These are phyloP conservation scores for Flaveria linearis DNA, from an alignment of 129 eudicot genomes.

Conservation along the genomic window DNA sequence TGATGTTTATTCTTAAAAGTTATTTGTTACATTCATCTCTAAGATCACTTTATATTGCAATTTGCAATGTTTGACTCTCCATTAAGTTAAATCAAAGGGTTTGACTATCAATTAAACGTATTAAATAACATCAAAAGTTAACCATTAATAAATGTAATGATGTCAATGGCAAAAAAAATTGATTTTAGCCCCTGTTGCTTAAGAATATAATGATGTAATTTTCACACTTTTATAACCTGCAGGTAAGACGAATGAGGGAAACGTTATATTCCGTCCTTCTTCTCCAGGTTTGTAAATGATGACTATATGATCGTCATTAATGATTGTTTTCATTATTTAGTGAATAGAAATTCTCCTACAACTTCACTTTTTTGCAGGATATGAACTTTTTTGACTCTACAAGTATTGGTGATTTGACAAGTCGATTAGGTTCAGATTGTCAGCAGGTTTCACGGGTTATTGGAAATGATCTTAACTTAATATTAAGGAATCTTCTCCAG, in stretches of 20 bases:
- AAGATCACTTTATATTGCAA: conserved; percentile 12
- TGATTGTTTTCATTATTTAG: conserved; percentile 7
- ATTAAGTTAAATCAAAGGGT: neutral
- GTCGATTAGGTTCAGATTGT: conserved; percentile 98
- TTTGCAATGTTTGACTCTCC: neutral
- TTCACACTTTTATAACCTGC: conserved; percentile 28
- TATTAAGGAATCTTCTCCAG: conserved; percentile 89
- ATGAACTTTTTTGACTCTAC: conserved; percentile 83
- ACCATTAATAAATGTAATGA: conserved; percentile 16
- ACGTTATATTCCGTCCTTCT: conserved; percentile 77
- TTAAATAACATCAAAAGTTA: neutral
- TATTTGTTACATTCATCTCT: conserved; percentile 12
- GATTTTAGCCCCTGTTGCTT: conserved; percentile 2
- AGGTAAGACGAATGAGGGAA: conserved; percentile 98
- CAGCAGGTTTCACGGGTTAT: conserved; percentile 98
- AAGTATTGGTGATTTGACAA: conserved; percentile 96
- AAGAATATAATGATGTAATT: neutral
- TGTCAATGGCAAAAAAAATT: conserved; percentile 6
- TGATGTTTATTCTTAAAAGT: neutral
- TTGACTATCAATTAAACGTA: neutral
- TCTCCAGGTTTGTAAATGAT: conserved; percentile 64
- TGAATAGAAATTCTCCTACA: neutral
- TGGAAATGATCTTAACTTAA: conserved; percentile 92
- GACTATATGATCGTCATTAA: conserved; percentile 3
- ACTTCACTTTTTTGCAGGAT: conserved; percentile 56